Base-by-base conservation (phyloP, 441 rosid species). In the Daphne laureola region DNA sequence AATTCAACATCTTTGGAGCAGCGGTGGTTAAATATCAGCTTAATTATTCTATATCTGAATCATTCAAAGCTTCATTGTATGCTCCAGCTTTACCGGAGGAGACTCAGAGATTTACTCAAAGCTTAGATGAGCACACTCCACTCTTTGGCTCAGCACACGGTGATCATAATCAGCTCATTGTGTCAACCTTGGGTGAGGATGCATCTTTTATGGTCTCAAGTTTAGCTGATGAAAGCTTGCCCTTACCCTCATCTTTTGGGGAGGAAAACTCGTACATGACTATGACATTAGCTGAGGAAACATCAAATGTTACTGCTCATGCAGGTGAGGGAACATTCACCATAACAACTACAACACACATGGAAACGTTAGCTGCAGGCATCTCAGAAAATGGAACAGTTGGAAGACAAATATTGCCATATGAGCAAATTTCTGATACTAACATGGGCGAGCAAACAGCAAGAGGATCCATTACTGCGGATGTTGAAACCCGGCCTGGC, bases 21-120 rank as follows among this genome's bases (percentile, higher is more conserved):
- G 62, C 62, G 47, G 67, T 70, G 62, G 97, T 93, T 64, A 87
- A 76, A 55, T 93, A 90, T 68, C 91, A 85, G 78, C 93, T 93
- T 51, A 87, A 75, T 70, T 69, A 71, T 53, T 60, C 80, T 8
- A 67, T 85, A 54, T 80, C 95, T n/a, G 79, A 75, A 49, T 76
- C 83, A 25, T 87, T 89, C 68, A 89, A 77, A 73, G 69, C 77
- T 67, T 72, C 63, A n/a, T 66, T 77, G 36, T 31, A 64, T 42
- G 68, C 64, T 6, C 42, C 69, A 38, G 54, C 73, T 49, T 64
- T 70, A 43, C 57, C 57, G n/a, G 57, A 60, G 52, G 64, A 60
- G 45, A 60, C 27, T 18, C 48, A 50, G 17, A 64, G 70, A 25
- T 49, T 67, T 31, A 57, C 59, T 54, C 67, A 67, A 48, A 26